Evolutionary conservation across 2,329 filamentous ascomycete species (phyloP).

Genomic region (Hypomyces rosellus): DNA sequence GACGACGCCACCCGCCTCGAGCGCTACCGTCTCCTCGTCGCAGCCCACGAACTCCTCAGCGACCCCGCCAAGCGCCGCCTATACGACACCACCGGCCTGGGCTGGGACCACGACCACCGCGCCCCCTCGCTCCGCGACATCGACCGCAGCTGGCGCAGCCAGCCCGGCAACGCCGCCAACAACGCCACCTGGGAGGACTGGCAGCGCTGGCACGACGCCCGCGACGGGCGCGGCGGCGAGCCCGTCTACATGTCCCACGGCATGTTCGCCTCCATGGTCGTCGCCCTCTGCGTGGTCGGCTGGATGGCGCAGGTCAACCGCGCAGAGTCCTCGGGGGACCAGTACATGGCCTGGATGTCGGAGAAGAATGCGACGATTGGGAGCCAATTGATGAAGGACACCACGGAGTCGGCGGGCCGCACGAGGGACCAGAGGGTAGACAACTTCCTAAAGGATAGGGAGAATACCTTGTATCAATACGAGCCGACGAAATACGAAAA

Average conservation of each 20-base stretch:
- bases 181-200: conserved; percentile 99
- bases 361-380: conserved; percentile 60
- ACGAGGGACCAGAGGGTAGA: conserved; percentile 63
- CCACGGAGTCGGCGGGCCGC: conserved; percentile 45
- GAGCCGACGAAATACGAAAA: conserved; percentile 25
- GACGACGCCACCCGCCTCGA: conserved; percentile 58
- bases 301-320: conserved; percentile 66
- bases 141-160: conserved; percentile 44
- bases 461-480: conserved; percentile 37
- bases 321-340: conserved; percentile 55
- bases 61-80: conserved; percentile 69
- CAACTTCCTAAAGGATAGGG: conserved; percentile 68
- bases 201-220: conserved; percentile 68
- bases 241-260: conserved; percentile 70
- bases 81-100: conserved; percentile 76
- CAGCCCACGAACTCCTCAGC: conserved; percentile 82
- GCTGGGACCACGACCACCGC: conserved; percentile 61
- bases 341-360: conserved; percentile 60
- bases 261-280: conserved; percentile 64
- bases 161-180: conserved; percentile 42
- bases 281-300: conserved; percentile 62
- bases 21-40: conserved; percentile 81
- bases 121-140: conserved; percentile 42
- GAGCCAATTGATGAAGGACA: conserved; percentile 49
- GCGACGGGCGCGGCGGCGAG: conserved; percentile 43